These are phyloP conservation scores for Aspergillus biplanus DNA, from an alignment of 495 filamentous ascomycete genomes.

Conservation along the genomic window DNA sequence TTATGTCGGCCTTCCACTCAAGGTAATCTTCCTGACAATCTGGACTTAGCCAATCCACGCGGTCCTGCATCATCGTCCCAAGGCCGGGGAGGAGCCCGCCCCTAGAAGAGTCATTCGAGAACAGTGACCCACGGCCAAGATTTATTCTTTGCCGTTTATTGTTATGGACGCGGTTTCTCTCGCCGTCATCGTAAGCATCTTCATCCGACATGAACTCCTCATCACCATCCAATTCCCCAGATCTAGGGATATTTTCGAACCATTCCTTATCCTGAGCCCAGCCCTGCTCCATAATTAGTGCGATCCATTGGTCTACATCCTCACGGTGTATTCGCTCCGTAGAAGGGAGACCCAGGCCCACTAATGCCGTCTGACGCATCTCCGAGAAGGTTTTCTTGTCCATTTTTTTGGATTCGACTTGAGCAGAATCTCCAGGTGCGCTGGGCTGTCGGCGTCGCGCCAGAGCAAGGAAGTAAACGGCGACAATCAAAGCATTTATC, in stretches of 20 bases:
- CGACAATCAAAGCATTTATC: conserved; percentile 57
- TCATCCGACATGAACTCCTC: conserved; percentile 33
- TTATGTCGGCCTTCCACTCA: conserved; percentile 71
- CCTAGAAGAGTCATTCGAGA: conserved; percentile 25
- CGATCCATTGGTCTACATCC: conserved; percentile 64
- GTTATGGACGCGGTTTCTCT: conserved; percentile 33
- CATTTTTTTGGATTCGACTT: conserved; percentile 40
- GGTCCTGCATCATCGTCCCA: conserved; percentile 84
- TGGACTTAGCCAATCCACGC: conserved; percentile 79
- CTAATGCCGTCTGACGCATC: conserved; percentile 52
- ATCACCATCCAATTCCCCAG: conserved; percentile 46
- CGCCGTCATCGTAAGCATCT: conserved; percentile 42
- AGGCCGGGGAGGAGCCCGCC: conserved; percentile 56
- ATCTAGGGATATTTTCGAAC: conserved; percentile 59
- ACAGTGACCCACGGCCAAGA: conserved; percentile 17
- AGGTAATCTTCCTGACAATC: conserved; percentile 67
- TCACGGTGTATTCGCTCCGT: conserved; percentile 45
- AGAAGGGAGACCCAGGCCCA: conserved; percentile 39
- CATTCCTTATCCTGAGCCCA: conserved; percentile 71
- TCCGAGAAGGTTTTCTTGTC: conserved; percentile 53
- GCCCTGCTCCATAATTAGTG: conserved; percentile 55
- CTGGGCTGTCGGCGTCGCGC: conserved; percentile 43
- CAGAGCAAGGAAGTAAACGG: conserved; percentile 67
- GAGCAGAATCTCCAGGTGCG: conserved; percentile 22
- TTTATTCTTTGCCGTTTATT: conserved; percentile 22